phyloP scores from a whole-genome alignment of 2,329 filamentous ascomycete genomes.

The Aureobasidium melanogenum region DNA sequence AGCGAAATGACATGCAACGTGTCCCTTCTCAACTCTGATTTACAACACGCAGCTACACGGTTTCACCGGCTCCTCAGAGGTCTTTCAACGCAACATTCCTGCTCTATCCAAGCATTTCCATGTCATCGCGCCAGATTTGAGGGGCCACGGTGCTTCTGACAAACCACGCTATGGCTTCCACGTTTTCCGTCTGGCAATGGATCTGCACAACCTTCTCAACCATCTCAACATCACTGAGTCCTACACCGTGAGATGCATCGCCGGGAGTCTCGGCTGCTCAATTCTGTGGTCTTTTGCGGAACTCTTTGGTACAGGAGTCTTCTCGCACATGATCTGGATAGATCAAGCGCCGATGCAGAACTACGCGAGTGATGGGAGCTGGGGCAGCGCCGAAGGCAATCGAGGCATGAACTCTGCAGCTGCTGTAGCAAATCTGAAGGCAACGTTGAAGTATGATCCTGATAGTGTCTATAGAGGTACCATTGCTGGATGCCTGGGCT shows the following conservation, averaged over 20 bases:
- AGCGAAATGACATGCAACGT: background rate
- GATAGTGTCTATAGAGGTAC: conserved; percentile 1
- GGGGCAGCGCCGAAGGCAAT: conserved; percentile 1
- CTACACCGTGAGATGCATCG: conserved; percentile 1
- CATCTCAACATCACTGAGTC: background rate
- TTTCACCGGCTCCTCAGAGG: background rate
- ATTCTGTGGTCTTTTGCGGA: background rate
- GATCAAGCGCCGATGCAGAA: conserved; percentile 5
- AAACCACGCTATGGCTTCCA: background rate
- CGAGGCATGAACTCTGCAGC: conserved; percentile 4
- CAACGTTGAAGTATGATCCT: conserved; percentile 1
- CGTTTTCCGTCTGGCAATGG: conserved; percentile 4
- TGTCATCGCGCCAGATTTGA: background rate
- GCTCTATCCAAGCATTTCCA: background rate
- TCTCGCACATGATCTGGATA: conserved; percentile 4
- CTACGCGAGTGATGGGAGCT: conserved; percentile 1
- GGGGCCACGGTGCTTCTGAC: background rate
- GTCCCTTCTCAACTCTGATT: background rate
- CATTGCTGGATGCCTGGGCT: background rate
- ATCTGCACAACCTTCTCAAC: background rate
- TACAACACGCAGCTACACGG: background rate
- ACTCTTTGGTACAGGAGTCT: background rate
- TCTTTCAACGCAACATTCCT: background rate
- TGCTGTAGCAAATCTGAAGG: background rate
- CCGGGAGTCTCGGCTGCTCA: conserved; percentile 1